A percentile compares a stretch with the other conserved stretches of the same genome.
These are phyloP conservation scores for Scheffersomyces lignosus DNA, from an alignment of 805 yeast genomes.

Conservation along the genomic window DNA sequence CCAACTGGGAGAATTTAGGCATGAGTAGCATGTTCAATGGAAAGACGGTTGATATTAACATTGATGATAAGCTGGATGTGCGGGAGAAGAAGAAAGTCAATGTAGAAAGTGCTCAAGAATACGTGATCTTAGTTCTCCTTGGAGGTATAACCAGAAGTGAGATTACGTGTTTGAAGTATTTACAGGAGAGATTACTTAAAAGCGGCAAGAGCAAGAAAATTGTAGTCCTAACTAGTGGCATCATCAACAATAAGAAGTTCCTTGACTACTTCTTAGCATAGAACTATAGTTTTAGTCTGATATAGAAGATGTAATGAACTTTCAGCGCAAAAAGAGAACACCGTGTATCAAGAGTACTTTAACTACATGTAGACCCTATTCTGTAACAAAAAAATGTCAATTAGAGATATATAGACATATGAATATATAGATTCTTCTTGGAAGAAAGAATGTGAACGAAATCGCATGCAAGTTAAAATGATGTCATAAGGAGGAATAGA, in stretches of 20 bases:
- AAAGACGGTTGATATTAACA: slow-evolving; percentile 36
- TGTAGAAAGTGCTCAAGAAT: slow-evolving; percentile 18
- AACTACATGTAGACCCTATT: too few species aligned
- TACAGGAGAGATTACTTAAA: slow-evolving; percentile 47
- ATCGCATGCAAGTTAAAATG: too few species aligned
- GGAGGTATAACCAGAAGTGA: slow-evolving; percentile 92
- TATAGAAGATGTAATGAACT: background rate
- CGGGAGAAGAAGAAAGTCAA: slow-evolving; percentile 13
- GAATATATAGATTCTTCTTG: too few species aligned
- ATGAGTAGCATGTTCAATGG: slow-evolving; percentile 44
- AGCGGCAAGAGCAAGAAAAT: slow-evolving; percentile 32
- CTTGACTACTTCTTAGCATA: slow-evolving; percentile 10
- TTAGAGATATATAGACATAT: too few species aligned
- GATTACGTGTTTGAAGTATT: slow-evolving; percentile 63
- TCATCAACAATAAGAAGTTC: slow-evolving; percentile 37
- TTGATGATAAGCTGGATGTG: slow-evolving; percentile 25
- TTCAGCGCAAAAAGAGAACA: too few species aligned
- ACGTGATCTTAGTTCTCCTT: slow-evolving; percentile 54
- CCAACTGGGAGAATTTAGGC: slow-evolving; percentile 47
- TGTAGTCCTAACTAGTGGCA: slow-evolving; percentile 44
- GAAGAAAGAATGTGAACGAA: too few species aligned
- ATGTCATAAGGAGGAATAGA: too few species aligned
- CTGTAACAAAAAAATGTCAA: too few species aligned
- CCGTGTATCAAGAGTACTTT: too few species aligned
- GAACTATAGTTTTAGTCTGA: background rate